Conservation (phyloP, 2,329 filamentous ascomycete species). For the Xylariaceae sp. region DNA sequence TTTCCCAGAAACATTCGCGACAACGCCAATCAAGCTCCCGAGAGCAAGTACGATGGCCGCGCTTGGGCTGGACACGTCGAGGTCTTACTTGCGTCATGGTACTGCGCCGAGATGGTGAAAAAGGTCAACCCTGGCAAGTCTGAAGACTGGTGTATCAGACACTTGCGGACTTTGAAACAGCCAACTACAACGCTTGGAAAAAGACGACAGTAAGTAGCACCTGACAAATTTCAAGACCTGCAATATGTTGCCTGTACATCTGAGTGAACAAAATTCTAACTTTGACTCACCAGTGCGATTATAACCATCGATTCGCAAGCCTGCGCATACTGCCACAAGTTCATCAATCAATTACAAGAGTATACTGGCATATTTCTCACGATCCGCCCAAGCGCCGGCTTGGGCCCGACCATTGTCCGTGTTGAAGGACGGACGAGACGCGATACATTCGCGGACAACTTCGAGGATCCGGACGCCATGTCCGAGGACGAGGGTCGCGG, state of each 20-base stretch:
- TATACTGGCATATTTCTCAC: slow-evolving; percentile 15
- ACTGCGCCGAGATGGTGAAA: slow-evolving; percentile 6
- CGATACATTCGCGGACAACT: slow-evolving; percentile 14
- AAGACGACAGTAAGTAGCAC: too few species aligned
- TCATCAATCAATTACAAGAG: slow-evolving; percentile 13
- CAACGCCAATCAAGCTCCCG: slow-evolving; percentile 3
- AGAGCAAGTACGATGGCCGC: slow-evolving; percentile 14
- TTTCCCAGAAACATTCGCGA: slow-evolving; percentile 17
- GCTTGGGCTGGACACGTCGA: slow-evolving; percentile 23
- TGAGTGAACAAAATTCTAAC: too few species aligned
- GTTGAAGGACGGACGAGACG: slow-evolving; percentile 6
- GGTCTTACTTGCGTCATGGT: slow-evolving; percentile 15
- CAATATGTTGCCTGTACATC: too few species aligned
- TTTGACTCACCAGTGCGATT: too few species aligned
- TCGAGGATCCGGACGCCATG: slow-evolving; percentile 9
- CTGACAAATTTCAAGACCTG: too few species aligned
- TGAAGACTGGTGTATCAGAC: too few species aligned
- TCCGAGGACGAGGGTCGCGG: too few species aligned
- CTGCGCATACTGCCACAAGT: slow-evolving; percentile 1
- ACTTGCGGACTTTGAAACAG: too few species aligned
- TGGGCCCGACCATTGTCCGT: slow-evolving; percentile 16
- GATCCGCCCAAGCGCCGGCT: slow-evolving; percentile 7
- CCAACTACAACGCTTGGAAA: slow-evolving; percentile 5
- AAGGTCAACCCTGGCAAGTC: not conserved
- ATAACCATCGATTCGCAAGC: too few species aligned